phyloP scores from a whole-genome alignment of 2,329 filamentous ascomycete species.

The Talaromyces sp. region DNA sequence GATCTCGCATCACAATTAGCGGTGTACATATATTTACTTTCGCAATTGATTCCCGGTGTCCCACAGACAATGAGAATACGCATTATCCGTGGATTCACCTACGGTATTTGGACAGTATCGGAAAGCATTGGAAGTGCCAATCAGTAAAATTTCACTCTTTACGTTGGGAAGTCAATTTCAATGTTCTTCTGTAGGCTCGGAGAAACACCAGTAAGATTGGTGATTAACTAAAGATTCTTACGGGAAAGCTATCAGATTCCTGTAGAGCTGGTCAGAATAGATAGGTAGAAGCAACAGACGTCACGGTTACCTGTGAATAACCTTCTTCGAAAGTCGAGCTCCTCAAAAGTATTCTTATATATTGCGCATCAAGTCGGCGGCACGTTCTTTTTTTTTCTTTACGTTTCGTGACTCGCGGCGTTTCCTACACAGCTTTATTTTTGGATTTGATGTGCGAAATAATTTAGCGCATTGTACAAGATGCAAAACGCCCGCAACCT shows the following conservation, averaged over 20 bases:
- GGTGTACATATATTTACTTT: not conserved
- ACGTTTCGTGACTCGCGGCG: not conserved
- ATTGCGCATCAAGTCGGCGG: not conserved
- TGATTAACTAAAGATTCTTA: too few relatives aligned
- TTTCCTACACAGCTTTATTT: not conserved
- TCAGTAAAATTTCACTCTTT: not conserved
- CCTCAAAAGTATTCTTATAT: not conserved
- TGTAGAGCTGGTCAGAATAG: too few relatives aligned
- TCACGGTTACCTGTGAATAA: not conserved
- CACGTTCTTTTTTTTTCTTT: not conserved
- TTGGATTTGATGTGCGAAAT: not conserved
- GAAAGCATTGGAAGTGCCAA: too few relatives aligned
- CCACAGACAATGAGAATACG: too few relatives aligned
- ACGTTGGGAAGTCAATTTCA: not conserved
- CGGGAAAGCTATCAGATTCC: too few relatives aligned
- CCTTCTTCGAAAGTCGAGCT: not conserved
- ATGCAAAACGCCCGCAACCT: slow-evolving; percentile 10
- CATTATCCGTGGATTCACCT: too few relatives aligned
- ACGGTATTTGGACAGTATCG: too few relatives aligned
- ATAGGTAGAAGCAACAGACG: not conserved
- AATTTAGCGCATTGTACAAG: not conserved
- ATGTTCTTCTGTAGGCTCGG: not conserved
- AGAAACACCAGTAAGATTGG: too few relatives aligned
- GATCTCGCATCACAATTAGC: not conserved
- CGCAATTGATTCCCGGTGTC: not conserved